Percentiles rank a stretch among this genome's conserved stretches.
These are phyloP conservation scores for Kuraishia borneana DNA, from an alignment of 805 yeast species.

Conservation along the genomic window DNA sequence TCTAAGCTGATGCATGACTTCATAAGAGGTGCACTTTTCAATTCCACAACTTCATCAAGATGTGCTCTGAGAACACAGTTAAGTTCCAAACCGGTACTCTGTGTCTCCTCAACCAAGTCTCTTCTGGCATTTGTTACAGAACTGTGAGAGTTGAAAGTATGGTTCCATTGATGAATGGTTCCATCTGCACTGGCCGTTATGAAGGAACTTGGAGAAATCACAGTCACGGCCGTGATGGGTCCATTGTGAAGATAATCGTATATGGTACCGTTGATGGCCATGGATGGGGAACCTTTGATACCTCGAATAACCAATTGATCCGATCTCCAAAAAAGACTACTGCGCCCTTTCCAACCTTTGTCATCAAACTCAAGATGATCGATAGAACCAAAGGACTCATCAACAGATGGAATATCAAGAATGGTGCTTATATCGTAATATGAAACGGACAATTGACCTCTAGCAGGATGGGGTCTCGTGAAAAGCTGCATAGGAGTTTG, in stretches of 20 bases:
- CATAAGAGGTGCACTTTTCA: conserved; percentile 39
- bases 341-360: conserved; percentile 41
- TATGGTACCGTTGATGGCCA: conserved; percentile 26
- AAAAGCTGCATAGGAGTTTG: conserved; percentile 79
- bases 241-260: conserved; percentile 32
- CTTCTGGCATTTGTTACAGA: conserved; percentile 2
- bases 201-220: conserved; percentile 29
- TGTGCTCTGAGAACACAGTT: conserved; percentile 50
- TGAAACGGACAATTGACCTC: conserved; percentile 27
- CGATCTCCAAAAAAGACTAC: neutral
- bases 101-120: conserved; percentile 7
- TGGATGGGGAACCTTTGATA: conserved; percentile 4
- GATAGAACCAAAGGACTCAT: conserved; percentile 29
- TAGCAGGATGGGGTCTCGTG: conserved; percentile 50
- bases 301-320: neutral
- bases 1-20: conserved; percentile 48
- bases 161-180: conserved; percentile 47
- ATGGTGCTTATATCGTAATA: conserved; percentile 20
- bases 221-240: conserved; percentile 25
- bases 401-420: conserved; percentile 25
- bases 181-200: conserved; percentile 49
- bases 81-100: conserved; percentile 20
- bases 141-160: conserved; percentile 16
- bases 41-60: conserved; percentile 27
- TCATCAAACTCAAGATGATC: conserved; percentile 32